Evolutionary conservation across 1,284 basidiomycete species (phyloP).

Genomic region (Ganoderma multipileum): DNA sequence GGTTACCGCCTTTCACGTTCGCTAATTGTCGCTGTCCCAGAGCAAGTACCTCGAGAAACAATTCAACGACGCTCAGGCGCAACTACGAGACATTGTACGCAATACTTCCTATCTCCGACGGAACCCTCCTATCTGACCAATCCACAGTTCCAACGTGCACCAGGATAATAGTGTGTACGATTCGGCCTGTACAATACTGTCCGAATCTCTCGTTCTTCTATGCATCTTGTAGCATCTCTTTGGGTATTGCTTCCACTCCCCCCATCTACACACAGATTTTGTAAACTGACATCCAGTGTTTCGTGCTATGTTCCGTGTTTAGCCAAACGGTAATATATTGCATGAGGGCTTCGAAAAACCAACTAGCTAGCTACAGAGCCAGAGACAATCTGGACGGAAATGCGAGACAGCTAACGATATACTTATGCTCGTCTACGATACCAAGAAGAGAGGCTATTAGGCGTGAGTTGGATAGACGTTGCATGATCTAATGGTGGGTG

Average conservation of each 20-base stretch:
- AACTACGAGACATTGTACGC: slow-evolving; percentile 87
- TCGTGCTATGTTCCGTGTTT: no score
- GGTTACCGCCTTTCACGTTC: background rate
- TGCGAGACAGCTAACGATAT: background rate
- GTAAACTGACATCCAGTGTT: background rate
- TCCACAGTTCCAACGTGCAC: slow-evolving; percentile 66
- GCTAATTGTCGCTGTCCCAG: slow-evolving; percentile 46
- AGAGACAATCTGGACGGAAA: background rate
- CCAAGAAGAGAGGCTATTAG: background rate
- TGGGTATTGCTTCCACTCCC: background rate
- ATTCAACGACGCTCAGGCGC: slow-evolving; percentile 86
- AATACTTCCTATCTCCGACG: background rate
- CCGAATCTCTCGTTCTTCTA: background rate
- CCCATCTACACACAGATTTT: background rate
- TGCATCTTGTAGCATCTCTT: background rate
- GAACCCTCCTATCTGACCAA: slow-evolving; percentile 1
- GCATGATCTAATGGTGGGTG: background rate
- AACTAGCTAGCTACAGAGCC: slow-evolving; percentile 1
- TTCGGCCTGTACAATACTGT: background rate
- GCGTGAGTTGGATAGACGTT: background rate
- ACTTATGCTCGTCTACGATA: background rate
- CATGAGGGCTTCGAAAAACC: background rate
- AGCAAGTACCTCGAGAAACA: slow-evolving; percentile 91
- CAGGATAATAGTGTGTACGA: slow-evolving; percentile 47
- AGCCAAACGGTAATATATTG: background rate